phyloP scores from a whole-genome alignment of 108 stramenopile genomes.

The Aurantiochytrium sp. region DNA sequence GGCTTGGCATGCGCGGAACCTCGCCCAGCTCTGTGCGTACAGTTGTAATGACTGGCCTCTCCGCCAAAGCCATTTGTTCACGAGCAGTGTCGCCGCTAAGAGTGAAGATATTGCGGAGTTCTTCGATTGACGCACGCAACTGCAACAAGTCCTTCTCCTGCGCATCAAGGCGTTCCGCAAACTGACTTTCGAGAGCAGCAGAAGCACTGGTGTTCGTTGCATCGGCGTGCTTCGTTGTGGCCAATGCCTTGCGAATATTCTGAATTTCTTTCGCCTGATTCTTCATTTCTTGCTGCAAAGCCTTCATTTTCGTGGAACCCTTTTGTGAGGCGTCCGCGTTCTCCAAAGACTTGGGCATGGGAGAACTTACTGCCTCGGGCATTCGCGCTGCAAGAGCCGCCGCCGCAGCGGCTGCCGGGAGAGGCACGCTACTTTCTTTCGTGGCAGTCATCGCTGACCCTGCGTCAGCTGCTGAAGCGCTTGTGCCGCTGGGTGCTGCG shows the following conservation, averaged over 20 bases:
- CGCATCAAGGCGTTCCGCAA: not conserved
- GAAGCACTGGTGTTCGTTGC: not conserved
- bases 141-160: not conserved
- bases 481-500: not conserved
- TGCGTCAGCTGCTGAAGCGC: not conserved
- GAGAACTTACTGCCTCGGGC: too few species aligned
- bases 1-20: not conserved
- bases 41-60: not conserved
- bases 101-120: not conserved
- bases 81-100: too few species aligned
- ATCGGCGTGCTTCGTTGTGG: not conserved
- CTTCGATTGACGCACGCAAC: not conserved
- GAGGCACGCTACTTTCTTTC: too few species aligned
- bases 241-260: not conserved
- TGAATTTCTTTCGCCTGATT: not conserved
- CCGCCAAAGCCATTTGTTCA: not conserved
- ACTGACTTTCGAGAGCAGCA: not conserved
- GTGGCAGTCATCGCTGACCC: not conserved
- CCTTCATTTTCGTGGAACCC: not conserved
- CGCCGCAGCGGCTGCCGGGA: too few species aligned
- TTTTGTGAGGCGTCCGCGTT: not conserved
- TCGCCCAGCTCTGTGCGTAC: not conserved
- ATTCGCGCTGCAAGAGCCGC: too few species aligned
- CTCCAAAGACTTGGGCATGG: not conserved
- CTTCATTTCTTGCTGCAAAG: not conserved